These are phyloP conservation scores for Trichoderma brevicompactum DNA, from an alignment of 2,329 filamentous ascomycete species.

Conservation along the genomic window DNA sequence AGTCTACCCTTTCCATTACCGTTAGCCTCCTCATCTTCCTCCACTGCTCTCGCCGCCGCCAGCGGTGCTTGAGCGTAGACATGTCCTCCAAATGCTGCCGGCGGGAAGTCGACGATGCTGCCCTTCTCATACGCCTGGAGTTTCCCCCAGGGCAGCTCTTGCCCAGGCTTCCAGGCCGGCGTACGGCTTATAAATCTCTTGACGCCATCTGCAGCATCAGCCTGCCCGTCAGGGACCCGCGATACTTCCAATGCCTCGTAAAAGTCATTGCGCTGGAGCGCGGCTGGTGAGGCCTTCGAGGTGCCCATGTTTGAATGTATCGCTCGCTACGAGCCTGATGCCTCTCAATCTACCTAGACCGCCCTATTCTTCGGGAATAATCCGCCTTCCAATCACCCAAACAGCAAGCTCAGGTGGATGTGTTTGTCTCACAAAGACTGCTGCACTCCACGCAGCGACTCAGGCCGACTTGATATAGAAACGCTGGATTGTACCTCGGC, in stretches of 20 bases:
- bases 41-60: constrained; percentile 42
- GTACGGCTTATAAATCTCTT: constrained; percentile 41
- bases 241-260: constrained; percentile 39
- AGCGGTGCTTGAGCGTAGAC: constrained; percentile 46
- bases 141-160: constrained; percentile 39
- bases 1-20: constrained; percentile 32
- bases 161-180: constrained; percentile 42
- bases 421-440: no score
- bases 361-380: no score
- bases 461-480: no score
- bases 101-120: neutral
- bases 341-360: no score
- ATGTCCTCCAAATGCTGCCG: constrained; percentile 41
- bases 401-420: no score
- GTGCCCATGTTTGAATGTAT: neutral
- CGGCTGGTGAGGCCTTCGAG: neutral
- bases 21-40: constrained; percentile 38
- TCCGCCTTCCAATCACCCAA: no score
- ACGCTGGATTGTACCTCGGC: no score
- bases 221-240: constrained; percentile 32
- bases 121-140: constrained; percentile 3
- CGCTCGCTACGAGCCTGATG: no score
- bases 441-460: no score
- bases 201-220: constrained; percentile 1
- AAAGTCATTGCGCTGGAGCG: constrained; percentile 36